Evolutionary conservation across 1,284 basidiomycete species (phyloP).

Genomic region (Malassezia sp.): DNA sequence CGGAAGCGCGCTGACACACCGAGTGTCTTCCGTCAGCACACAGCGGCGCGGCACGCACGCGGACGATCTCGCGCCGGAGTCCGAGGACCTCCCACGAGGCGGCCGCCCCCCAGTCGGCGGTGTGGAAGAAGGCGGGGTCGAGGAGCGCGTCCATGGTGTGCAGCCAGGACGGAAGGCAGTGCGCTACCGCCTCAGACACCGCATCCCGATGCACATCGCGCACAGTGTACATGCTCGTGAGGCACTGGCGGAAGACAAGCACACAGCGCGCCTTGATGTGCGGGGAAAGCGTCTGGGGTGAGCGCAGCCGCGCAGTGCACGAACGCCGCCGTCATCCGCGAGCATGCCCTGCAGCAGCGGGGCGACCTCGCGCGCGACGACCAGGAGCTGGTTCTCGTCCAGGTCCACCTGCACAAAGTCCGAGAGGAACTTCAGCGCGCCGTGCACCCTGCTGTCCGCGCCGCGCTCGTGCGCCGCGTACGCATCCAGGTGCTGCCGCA

Average conservation of each 20-base stretch:
- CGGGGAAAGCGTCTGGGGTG: conserved; percentile 24
- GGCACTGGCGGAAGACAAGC: conserved; percentile 78
- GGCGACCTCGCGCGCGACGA: conserved; percentile 31
- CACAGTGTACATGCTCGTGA: conserved; percentile 81
- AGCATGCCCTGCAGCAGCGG: conserved; percentile 33
- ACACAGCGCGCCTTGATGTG: conserved; percentile 60
- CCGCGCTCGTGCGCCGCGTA: conserved; percentile 1
- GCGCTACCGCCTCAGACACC: conserved; percentile 67
- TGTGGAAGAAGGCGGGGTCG: background rate
- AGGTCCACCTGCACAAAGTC: conserved; percentile 40
- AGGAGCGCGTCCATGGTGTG: conserved; percentile 25
- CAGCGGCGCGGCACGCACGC: too few relatives aligned
- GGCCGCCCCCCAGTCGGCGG: conserved; percentile 14
- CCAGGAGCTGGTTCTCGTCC: conserved; percentile 40
- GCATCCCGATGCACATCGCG: conserved; percentile 78
- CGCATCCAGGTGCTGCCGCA: conserved; percentile 24
- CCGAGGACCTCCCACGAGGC: conserved; percentile 23
- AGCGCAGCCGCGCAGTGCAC: too few relatives aligned
- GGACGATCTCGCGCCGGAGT: conserved; percentile 30
- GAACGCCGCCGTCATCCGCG: conserved; percentile 12
- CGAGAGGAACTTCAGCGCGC: conserved; percentile 35
- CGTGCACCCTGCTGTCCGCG: conserved; percentile 22
- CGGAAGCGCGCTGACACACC: conserved; percentile 33
- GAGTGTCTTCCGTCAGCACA: too few relatives aligned
- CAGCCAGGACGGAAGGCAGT: conserved; percentile 71